Evolutionary conservation across 257 asterid genomes (phyloP).

Genomic region (Fraxinus pennsylvanica): DNA sequence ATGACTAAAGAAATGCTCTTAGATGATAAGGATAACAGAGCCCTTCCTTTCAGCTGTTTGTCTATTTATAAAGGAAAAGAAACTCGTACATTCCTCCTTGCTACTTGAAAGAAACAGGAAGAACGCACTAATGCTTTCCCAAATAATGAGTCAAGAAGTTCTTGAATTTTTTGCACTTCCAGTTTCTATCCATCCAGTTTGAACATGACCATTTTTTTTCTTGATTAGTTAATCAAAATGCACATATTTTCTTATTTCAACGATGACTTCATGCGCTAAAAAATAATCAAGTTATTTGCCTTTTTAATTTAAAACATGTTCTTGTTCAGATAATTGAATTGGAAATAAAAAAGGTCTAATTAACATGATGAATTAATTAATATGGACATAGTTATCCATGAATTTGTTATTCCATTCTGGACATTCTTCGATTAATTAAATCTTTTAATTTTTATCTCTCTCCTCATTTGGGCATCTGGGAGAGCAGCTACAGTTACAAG

Average conservation of each 20-base stretch:
- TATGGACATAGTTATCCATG: neutral
- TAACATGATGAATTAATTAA: neutral
- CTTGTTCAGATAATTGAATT: neutral
- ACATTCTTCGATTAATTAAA: conserved; percentile 13
- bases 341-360: neutral
- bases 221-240: neutral
- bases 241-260: neutral
- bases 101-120: neutral
- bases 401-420: neutral
- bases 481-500: neutral
- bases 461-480: neutral
- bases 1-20: conserved; percentile 5
- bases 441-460: neutral
- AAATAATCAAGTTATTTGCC: neutral
- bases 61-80: neutral
- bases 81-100: neutral
- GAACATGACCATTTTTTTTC: neutral
- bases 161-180: neutral
- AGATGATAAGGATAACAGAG: neutral
- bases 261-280: neutral
- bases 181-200: neutral
- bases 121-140: neutral
- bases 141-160: neutral
- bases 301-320: neutral
- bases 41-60: conserved; percentile 2